These are phyloP conservation scores for Psidium guajava DNA, from an alignment of 345 rosid genomes.

Conservation along the genomic window DNA sequence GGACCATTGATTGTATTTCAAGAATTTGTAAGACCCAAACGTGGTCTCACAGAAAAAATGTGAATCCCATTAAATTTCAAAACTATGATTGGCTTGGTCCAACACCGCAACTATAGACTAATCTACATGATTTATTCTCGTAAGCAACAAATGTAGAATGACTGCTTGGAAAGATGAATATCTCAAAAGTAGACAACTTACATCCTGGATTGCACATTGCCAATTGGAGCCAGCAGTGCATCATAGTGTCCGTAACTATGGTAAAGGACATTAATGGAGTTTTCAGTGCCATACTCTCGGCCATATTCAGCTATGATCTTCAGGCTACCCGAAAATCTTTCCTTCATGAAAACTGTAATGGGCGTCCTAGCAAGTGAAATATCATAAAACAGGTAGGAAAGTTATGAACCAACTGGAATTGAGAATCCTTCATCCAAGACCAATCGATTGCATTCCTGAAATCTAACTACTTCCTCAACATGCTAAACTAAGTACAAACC, in stretches of 20 bases:
- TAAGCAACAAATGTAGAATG: not conserved
- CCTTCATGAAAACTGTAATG: constrained; percentile 47
- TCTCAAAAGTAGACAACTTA: not conserved
- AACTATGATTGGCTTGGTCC: not conserved
- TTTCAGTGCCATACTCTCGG: constrained; percentile 39
- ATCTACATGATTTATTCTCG: not conserved
- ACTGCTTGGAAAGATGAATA: not conserved
- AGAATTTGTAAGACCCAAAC: not conserved
- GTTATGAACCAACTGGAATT: not conserved
- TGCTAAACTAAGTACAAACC: not conserved
- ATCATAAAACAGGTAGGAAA: not conserved
- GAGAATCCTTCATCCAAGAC: not conserved
- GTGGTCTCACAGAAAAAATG: not conserved
- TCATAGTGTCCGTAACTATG: constrained; percentile 59
- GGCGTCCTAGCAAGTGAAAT: constrained; percentile 27
- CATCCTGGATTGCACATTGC: not conserved
- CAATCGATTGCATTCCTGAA: not conserved
- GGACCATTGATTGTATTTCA: not conserved
- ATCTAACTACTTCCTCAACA: not conserved
- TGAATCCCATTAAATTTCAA: not conserved
- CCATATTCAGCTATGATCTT: constrained; percentile 57
- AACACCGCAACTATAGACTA: not conserved
- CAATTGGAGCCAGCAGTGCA: constrained; percentile 13
- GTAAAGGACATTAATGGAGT: constrained; percentile 48
- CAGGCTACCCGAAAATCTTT: constrained; percentile 17